Evolutionary conservation across 371 early-diverging fungal genomes (phyloP).

Genomic region (Zancudomyces culisetae): DNA sequence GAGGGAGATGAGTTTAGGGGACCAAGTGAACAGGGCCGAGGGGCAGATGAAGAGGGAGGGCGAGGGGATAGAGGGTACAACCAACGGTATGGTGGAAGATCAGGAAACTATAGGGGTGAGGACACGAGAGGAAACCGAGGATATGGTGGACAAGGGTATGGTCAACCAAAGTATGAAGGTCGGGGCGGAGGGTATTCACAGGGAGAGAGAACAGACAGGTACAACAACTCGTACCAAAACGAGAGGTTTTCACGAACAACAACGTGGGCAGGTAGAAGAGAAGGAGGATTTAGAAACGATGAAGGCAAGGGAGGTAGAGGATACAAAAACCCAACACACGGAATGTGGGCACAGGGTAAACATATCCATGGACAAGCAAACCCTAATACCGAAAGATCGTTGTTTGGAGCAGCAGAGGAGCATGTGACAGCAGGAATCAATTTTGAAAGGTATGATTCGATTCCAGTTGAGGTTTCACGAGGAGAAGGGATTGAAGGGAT

Average conservation of each 20-base stretch:
- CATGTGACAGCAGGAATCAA: constrained; percentile 74
- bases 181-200: constrained; percentile 1
- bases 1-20: constrained; percentile 9
- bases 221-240: not conserved
- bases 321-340: constrained; percentile 29
- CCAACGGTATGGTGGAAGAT: not conserved
- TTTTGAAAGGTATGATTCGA: constrained; percentile 92
- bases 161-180: too few species aligned
- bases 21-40: constrained; percentile 8
- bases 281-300: too few species aligned
- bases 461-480: constrained; percentile 89
- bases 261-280: constrained; percentile 31
- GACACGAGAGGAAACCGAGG: constrained; percentile 10
- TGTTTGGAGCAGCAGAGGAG: constrained; percentile 56
- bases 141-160: constrained; percentile 7
- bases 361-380: constrained; percentile 54
- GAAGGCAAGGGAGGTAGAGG: constrained; percentile 28
- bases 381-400: constrained; percentile 51
- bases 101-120: constrained; percentile 2
- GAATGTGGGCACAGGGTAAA: constrained; percentile 46
- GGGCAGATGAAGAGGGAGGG: constrained; percentile 7
- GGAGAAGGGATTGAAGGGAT: constrained; percentile 54
- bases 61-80: not conserved
- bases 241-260: constrained; percentile 8
- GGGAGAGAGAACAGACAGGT: too few species aligned